phyloP scores from a whole-genome alignment of 108 stramenopile genomes.

The Cyclotella cryptica region DNA sequence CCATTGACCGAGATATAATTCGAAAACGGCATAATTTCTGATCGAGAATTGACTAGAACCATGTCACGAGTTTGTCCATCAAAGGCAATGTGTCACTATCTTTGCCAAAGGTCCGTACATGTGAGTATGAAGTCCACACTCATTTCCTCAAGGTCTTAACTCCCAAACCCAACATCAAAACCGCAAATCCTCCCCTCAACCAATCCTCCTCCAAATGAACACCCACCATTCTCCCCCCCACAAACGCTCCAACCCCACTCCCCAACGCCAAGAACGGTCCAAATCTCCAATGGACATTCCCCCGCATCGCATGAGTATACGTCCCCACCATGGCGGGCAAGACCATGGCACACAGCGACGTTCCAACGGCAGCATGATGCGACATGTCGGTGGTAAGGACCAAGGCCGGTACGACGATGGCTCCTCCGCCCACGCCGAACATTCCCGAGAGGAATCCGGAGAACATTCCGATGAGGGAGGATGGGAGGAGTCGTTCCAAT shows the following conservation, averaged over 20 bases:
- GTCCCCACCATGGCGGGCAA: slow-evolving; percentile 83
- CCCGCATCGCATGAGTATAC: slow-evolving; percentile 69
- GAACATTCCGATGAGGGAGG: slow-evolving; percentile 51
- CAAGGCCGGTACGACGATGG: slow-evolving; percentile 89
- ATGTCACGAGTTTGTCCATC: slow-evolving; percentile 18
- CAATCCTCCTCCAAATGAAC: slow-evolving; percentile 67
- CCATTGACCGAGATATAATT: slow-evolving; percentile 1
- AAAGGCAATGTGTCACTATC: background rate
- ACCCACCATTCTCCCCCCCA: slow-evolving; percentile 73
- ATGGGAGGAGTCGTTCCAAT: slow-evolving; percentile 41
- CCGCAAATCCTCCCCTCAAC: slow-evolving; percentile 77
- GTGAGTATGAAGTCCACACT: too few relatives aligned
- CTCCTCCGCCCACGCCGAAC: slow-evolving; percentile 94
- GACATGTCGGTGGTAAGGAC: slow-evolving; percentile 76
- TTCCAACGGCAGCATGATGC: slow-evolving; percentile 91
- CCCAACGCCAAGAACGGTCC: slow-evolving; percentile 83
- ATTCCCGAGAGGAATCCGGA: slow-evolving; percentile 81
- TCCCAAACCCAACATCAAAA: slow-evolving; percentile 76
- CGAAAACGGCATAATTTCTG: slow-evolving; percentile 1
- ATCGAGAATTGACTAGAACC: slow-evolving; percentile 13
- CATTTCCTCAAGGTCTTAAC: slow-evolving; percentile 55
- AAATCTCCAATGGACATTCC: slow-evolving; percentile 78
- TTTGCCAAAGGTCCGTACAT: too few relatives aligned
- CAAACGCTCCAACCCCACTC: slow-evolving; percentile 81
- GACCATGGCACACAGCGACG: slow-evolving; percentile 85